These are phyloP conservation scores for Flaveria trinervia DNA, from an alignment of 129 eudicot genomes.

Conservation along the genomic window DNA sequence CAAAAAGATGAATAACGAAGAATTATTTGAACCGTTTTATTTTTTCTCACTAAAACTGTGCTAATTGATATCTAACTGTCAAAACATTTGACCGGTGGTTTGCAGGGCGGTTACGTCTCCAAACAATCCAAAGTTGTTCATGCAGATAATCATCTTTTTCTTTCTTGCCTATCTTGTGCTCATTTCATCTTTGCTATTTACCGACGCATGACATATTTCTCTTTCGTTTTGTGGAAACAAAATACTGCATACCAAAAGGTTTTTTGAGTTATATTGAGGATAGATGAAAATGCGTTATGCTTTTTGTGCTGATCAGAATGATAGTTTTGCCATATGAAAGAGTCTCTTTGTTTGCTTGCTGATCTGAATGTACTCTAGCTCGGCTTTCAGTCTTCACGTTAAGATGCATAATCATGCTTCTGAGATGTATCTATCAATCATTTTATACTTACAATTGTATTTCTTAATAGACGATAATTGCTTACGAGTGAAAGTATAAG, in stretches of 20 bases:
- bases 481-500: too few species aligned
- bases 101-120: conserved; percentile 95
- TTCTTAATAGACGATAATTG: neutral
- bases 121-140: conserved; percentile 86
- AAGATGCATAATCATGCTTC: neutral
- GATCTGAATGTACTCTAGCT: neutral
- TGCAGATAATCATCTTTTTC: conserved; percentile 88
- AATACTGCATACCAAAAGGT: neutral
- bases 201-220: conserved; percentile 53
- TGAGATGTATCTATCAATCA: neutral
- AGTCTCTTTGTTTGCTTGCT: conserved; percentile 2
- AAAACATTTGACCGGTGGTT: conserved; percentile 3
- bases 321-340: conserved; percentile 12
- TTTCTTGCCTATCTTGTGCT: conserved; percentile 92
- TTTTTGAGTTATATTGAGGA: neutral
- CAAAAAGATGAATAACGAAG: neutral
- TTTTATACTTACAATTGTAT: neutral
- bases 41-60: neutral
- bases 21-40: neutral
- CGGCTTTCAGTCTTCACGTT: neutral
- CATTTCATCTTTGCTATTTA: conserved; percentile 78
- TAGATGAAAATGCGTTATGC: conserved; percentile 1
- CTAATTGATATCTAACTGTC: neutral
- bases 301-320: neutral
- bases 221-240: neutral